A percentile compares a stretch with the other conserved stretches of the same genome.
Evolutionary conservation across 2,329 filamentous ascomycete genomes (phyloP).

Genomic region (Diplodia corticola): DNA sequence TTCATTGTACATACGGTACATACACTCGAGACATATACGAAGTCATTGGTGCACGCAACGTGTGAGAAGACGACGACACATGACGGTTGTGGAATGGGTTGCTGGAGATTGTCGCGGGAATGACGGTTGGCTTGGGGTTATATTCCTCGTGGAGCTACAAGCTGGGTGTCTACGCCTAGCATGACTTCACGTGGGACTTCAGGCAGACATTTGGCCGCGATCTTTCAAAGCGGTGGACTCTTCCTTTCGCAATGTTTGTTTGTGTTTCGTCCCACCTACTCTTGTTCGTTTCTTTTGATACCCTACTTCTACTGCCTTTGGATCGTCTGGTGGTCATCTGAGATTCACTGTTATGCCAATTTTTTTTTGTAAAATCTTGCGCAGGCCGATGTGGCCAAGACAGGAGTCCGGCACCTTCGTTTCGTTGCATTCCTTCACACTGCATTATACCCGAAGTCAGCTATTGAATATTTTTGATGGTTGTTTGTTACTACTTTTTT

Average conservation of each 20-base stretch:
- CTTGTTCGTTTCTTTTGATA: conserved; percentile 22
- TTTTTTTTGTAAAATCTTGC: conserved; percentile 9
- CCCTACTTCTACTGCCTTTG: conserved; percentile 16
- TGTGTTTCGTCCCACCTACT: background rate
- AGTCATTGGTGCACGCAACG: background rate
- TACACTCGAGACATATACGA: background rate
- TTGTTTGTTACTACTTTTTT: background rate
- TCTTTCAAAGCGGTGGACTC: background rate
- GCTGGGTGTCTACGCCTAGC: background rate
- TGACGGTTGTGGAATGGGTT: background rate
- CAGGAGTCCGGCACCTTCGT: conserved; percentile 15
- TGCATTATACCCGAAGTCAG: conserved; percentile 21
- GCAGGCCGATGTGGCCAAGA: conserved; percentile 1
- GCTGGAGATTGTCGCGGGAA: background rate
- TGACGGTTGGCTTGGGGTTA: background rate
- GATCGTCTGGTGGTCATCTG: conserved; percentile 13
- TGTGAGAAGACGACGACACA: background rate
- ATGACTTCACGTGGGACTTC: background rate
- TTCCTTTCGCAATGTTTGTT: background rate
- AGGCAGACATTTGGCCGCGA: background rate
- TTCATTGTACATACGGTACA: conserved; percentile 14
- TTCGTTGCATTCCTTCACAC: conserved; percentile 16
- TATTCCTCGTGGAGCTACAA: background rate
- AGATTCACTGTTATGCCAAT: conserved; percentile 1
- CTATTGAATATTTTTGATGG: background rate